phyloP scores from a whole-genome alignment of 1,284 basidiomycete species.

The Rhizopogon parksii region DNA sequence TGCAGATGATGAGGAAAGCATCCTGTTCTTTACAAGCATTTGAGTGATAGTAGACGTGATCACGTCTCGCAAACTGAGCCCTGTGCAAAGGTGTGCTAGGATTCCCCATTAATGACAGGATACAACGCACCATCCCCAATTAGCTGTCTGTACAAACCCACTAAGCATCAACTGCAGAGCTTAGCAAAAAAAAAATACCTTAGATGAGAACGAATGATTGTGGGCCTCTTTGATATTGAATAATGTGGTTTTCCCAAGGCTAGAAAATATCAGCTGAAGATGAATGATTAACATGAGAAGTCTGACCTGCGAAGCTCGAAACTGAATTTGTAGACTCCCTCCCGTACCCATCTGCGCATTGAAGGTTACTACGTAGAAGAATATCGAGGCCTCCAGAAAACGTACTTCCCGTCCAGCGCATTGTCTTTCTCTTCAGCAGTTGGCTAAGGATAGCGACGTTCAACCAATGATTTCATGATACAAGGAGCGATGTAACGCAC shows the following conservation, averaged over 20 bases:
- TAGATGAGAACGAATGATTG: constrained; percentile 78
- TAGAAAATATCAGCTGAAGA: constrained; percentile 20
- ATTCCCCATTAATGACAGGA: constrained; percentile 1
- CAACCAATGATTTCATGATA: constrained; percentile 9
- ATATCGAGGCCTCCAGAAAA: not conserved
- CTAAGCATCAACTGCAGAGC: constrained; percentile 8
- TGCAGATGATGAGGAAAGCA: constrained; percentile 72
- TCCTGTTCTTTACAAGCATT: constrained; percentile 51
- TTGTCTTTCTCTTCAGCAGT: constrained; percentile 69
- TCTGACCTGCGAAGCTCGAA: constrained; percentile 74
- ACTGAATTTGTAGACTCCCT: constrained; percentile 77
- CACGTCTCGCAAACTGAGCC: constrained; percentile 76
- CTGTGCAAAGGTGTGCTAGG: constrained; percentile 30
- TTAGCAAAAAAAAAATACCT: constrained; percentile 35
- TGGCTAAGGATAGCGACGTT: constrained; percentile 39
- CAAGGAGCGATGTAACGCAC: constrained; percentile 34
- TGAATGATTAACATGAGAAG: not conserved
- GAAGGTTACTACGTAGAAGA: not conserved
- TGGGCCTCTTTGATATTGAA: constrained; percentile 73
- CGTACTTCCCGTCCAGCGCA: constrained; percentile 55
- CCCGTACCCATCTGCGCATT: constrained; percentile 63
- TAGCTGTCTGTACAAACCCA: constrained; percentile 51
- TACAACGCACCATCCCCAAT: constrained; percentile 70
- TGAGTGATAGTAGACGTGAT: constrained; percentile 62
- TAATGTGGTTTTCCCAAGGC: constrained; percentile 42